Percentiles rank a stretch among this genome's conserved stretches.
These are phyloP conservation scores for Truncatella angustata DNA, from an alignment of 2,329 filamentous ascomycete species.

Conservation along the genomic window DNA sequence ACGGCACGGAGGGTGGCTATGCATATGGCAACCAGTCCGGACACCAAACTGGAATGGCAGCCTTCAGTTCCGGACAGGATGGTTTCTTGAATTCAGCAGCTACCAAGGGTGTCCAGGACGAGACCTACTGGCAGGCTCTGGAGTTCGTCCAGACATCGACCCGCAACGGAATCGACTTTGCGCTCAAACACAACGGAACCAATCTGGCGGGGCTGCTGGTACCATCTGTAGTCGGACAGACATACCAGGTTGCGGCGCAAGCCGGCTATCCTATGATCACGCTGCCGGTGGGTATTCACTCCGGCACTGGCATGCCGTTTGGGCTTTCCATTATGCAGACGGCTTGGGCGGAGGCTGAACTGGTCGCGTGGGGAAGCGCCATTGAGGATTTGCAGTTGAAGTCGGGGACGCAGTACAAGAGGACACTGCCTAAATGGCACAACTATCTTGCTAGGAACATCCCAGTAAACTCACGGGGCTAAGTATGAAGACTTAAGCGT, in stretches of 20 bases:
- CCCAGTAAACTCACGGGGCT: slow-evolving; percentile 34
- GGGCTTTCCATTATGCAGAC: slow-evolving; percentile 59
- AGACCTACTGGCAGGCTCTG: slow-evolving; percentile 67
- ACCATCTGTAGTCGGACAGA: slow-evolving; percentile 66
- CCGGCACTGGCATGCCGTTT: slow-evolving; percentile 57
- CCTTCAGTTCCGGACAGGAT: slow-evolving; percentile 70
- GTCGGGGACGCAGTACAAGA: slow-evolving; percentile 41
- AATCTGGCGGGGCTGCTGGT: slow-evolving; percentile 64
- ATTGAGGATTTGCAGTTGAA: slow-evolving; percentile 57
- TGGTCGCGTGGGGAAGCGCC: slow-evolving; percentile 62
- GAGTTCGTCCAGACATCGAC: slow-evolving; percentile 57
- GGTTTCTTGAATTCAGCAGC: slow-evolving; percentile 63
- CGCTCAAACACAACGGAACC: slow-evolving; percentile 46
- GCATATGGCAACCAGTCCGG: too few relatives aligned
- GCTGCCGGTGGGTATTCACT: slow-evolving; percentile 59
- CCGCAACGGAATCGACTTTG: slow-evolving; percentile 68
- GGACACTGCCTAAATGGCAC: slow-evolving; percentile 50
- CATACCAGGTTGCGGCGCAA: slow-evolving; percentile 69
- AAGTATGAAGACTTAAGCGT: too few relatives aligned
- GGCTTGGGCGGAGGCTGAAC: slow-evolving; percentile 56
- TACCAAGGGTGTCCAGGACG: slow-evolving; percentile 59
- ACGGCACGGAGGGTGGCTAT: slow-evolving; percentile 64
- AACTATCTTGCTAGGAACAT: slow-evolving; percentile 48
- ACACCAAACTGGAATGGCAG: slow-evolving; percentile 47
- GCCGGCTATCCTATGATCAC: slow-evolving; percentile 74